A percentile compares a stretch with the other conserved stretches of the same genome.
Conservation (phyloP, 2,329 filamentous ascomycete genomes). For the Trichoderma afroharzianum region DNA sequence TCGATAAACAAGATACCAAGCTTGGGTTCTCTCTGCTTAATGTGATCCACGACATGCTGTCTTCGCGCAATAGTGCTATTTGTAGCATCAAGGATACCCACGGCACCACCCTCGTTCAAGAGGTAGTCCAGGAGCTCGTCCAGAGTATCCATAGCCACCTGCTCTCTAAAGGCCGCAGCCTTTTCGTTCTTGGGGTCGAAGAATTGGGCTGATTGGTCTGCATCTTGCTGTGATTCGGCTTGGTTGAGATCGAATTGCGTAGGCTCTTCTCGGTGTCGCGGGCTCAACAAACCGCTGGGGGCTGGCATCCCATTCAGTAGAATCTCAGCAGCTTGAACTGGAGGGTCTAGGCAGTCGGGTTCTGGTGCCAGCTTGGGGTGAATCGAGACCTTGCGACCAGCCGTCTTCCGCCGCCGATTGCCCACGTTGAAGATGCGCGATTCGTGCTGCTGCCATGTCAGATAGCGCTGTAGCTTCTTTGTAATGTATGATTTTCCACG, state of each 20-base stretch:
- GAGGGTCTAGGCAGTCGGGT: conserved; percentile 40
- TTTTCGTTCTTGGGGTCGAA: conserved; percentile 87
- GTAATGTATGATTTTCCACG: conserved; percentile 98
- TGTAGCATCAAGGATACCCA: conserved; percentile 94
- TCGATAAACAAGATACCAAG: conserved; percentile 94
- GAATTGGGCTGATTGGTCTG: conserved; percentile 89
- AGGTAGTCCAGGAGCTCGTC: conserved; percentile 92
- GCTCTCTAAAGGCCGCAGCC: conserved; percentile 80
- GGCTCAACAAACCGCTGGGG: conserved; percentile 27
- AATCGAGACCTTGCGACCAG: conserved; percentile 49
- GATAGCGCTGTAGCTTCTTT: conserved; percentile 91
- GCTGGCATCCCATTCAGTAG: conserved; percentile 52
- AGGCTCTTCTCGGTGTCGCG: conserved; percentile 34
- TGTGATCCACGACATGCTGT: conserved; percentile 76
- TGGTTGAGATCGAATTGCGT: conserved; percentile 37
- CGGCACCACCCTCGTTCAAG: conserved; percentile 73
- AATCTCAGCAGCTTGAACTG: conserved; percentile 53
- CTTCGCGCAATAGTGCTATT: conserved; percentile 90
- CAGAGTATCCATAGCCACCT: conserved; percentile 86
- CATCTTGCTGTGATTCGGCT: conserved; percentile 35
- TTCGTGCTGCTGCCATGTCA: conserved; percentile 97
- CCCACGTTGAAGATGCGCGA: conserved; percentile 97
- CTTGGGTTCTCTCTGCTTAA: conserved; percentile 77
- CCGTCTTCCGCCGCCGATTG: conserved; percentile 78
- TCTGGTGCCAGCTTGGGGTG: conserved; percentile 34